Evolutionary conservation across 352 stramenopile species (phyloP).

Genomic region (Globisporangium polare): DNA sequence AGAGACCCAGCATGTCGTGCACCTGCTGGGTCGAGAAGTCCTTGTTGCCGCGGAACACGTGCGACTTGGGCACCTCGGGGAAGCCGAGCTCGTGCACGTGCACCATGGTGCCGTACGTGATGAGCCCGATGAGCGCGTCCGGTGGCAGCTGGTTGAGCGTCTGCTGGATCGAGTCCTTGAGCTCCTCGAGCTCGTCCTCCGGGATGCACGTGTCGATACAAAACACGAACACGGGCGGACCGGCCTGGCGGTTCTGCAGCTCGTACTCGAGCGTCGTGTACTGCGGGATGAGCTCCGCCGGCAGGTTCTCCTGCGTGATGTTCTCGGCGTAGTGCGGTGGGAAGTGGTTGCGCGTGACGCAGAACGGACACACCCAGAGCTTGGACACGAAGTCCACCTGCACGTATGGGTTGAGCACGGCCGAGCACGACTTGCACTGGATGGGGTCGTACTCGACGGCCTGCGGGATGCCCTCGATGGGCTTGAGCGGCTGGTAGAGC

Average conservation of each 20-base stretch:
- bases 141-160: conserved; percentile 97
- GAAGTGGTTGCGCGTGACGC: conserved; percentile 98
- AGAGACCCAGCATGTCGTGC: conserved; percentile 95
- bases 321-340: conserved; percentile 93
- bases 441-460: conserved; percentile 98
- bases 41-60: conserved; percentile 99
- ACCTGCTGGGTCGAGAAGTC: conserved; percentile 96
- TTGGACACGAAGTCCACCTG: conserved; percentile 99
- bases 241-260: conserved; percentile 89
- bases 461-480: conserved; percentile 91
- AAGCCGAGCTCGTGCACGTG: conserved; percentile 99
- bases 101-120: conserved; percentile 99
- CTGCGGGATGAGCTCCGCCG: conserved; percentile 98
- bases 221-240: conserved; percentile 98
- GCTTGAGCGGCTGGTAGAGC: conserved; percentile 97
- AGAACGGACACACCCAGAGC: conserved; percentile 99
- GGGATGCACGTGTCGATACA: conserved; percentile 97
- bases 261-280: conserved; percentile 99
- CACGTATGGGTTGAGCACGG: conserved; percentile 98
- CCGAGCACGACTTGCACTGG: conserved; percentile 96
- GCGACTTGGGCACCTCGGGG: conserved; percentile 94
- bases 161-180: conserved; percentile 98
- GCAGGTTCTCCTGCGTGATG: conserved; percentile 98
- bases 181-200: conserved; percentile 96
- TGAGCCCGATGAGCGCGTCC: conserved; percentile 96